Conservation (phyloP, 305 asterid species). For the Plantago rigida region DNA sequence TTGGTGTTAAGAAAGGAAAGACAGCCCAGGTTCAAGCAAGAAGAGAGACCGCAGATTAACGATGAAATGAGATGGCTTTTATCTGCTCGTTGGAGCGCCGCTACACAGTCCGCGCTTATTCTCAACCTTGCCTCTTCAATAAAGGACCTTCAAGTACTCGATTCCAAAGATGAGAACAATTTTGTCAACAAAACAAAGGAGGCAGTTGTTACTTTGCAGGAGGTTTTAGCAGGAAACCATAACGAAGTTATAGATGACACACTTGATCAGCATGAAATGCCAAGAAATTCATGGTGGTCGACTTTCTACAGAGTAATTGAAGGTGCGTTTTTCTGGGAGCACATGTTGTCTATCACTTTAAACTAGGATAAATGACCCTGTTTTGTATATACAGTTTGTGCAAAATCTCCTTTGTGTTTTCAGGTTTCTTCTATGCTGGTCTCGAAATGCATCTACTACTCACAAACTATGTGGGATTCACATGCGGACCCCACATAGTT, state of each 20-base stretch:
- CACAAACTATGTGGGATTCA: no score
- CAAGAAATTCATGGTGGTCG: conserved; percentile 58
- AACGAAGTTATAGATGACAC: conserved; percentile 45
- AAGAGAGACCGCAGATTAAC: conserved; percentile 26
- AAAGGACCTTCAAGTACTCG: conserved; percentile 37
- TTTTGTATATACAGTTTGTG: not conserved
- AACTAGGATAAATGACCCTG: not conserved
- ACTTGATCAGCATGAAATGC: conserved; percentile 43
- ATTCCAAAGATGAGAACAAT: conserved; percentile 30
- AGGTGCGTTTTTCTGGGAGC: conserved; percentile 32
- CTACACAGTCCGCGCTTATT: conserved; percentile 47
- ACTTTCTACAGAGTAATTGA: conserved; percentile 51
- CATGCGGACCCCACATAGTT: no score
- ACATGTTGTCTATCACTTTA: not conserved
- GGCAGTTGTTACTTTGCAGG: conserved; percentile 53
- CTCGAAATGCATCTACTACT: no score
- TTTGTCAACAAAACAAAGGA: conserved; percentile 45
- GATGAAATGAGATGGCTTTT: conserved; percentile 34
- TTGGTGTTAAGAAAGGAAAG: conserved; percentile 36
- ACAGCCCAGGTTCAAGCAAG: conserved; percentile 18
- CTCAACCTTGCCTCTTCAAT: conserved; percentile 41
- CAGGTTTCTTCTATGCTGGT: no score
- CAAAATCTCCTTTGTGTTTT: no score
- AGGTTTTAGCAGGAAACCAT: conserved; percentile 51
- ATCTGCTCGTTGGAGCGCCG: conserved; percentile 54